Conservation (phyloP, 768 basidiomycete genomes). For the Tylopilus rubrobrunneus region DNA sequence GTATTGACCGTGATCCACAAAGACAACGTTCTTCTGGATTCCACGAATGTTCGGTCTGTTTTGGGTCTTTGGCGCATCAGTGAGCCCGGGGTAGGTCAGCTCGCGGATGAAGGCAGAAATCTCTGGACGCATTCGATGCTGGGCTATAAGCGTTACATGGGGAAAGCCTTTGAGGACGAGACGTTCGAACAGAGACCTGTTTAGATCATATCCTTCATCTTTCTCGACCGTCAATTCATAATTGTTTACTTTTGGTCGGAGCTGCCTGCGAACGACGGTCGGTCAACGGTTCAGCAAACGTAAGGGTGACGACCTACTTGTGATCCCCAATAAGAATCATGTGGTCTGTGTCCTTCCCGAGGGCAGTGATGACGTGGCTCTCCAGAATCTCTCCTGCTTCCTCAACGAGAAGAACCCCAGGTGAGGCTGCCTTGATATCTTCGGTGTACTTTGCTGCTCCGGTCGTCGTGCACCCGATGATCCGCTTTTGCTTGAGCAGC, state of each 20-base stretch:
- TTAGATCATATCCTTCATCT: slow-evolving; percentile 62
- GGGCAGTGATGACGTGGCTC: slow-evolving; percentile 59
- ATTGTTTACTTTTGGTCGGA: slow-evolving; percentile 69
- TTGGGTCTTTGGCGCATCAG: slow-evolving; percentile 48
- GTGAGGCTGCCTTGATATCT: slow-evolving; percentile 42
- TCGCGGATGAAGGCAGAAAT: slow-evolving; percentile 58
- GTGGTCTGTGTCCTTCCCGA: slow-evolving; percentile 44
- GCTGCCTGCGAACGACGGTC: slow-evolving; percentile 42
- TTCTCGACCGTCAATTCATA: slow-evolving; percentile 66
- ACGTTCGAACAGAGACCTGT: slow-evolving; percentile 66
- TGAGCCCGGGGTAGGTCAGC: slow-evolving; percentile 63
- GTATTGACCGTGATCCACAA: slow-evolving; percentile 52
- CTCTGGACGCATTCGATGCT: slow-evolving; percentile 75
- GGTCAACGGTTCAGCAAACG: not conserved
- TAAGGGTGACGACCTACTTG: slow-evolving; percentile 43
- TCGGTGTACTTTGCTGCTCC: slow-evolving; percentile 59
- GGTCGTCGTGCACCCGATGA: slow-evolving; percentile 69
- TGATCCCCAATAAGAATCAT: slow-evolving; percentile 71
- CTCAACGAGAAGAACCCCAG: slow-evolving; percentile 60
- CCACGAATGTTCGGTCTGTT: slow-evolving; percentile 53
- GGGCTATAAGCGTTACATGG: slow-evolving; percentile 49
- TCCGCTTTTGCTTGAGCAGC: slow-evolving; percentile 43
- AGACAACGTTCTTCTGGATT: slow-evolving; percentile 53
- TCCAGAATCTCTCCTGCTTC: slow-evolving; percentile 74
- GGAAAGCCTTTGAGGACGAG: slow-evolving; percentile 61